Evolutionary conservation across 208 protist genomes (phyloP).

Genomic region (Crithidia bombi): DNA sequence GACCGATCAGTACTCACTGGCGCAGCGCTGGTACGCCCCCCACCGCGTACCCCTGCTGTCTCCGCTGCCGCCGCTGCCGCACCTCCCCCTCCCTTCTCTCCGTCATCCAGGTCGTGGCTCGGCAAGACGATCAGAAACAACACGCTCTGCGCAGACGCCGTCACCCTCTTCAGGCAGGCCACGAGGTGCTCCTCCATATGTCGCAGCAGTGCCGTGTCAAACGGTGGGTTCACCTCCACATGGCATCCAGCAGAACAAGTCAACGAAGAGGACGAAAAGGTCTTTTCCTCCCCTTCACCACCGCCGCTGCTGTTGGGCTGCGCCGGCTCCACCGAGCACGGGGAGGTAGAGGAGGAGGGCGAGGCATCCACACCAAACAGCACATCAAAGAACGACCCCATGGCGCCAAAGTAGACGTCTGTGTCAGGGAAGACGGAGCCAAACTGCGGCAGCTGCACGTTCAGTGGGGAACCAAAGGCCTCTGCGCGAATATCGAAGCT

Average conservation of each 20-base stretch:
- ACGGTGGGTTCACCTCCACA: conserved; percentile 88
- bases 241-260: conserved; percentile 19
- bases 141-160: conserved; percentile 29
- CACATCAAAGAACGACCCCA: conserved; percentile 89
- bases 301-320: not conserved
- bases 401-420: conserved; percentile 76
- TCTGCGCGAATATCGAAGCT: conserved; percentile 68
- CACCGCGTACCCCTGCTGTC: no score
- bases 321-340: no score
- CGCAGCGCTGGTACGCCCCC: no score
- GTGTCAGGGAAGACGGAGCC: conserved; percentile 87
- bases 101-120: conserved; percentile 65
- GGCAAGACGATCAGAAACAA: conserved; percentile 72
- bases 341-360: no score
- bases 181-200: conserved; percentile 51
- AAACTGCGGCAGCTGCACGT: conserved; percentile 73
- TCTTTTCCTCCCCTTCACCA: no score
- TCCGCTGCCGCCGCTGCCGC: not conserved
- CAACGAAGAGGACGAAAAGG: no score
- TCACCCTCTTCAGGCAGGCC: conserved; percentile 16
- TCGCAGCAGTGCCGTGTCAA: conserved; percentile 70
- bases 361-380: no score
- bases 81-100: not conserved
- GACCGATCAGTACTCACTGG: conserved; percentile 35
- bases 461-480: conserved; percentile 90